Base-by-base conservation (phyloP, 1,284 basidiomycete species). In the Boletus holoroseus region DNA sequence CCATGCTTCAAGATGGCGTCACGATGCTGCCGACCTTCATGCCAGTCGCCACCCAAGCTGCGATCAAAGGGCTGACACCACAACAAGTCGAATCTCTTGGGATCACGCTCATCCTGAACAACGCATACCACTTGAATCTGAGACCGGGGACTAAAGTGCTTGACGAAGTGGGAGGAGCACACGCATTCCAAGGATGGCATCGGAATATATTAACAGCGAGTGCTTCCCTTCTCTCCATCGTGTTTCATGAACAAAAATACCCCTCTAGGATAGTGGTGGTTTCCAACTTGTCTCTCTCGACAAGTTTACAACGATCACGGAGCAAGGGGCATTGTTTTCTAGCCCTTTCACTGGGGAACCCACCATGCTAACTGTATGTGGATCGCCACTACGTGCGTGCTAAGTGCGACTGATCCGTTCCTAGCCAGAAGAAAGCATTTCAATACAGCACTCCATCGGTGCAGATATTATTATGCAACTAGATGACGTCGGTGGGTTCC, bases 381-480 rank as follows among this genome's bases (percentile, higher is more conserved):
- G 60, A 76, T 62, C n/a, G 26, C n/a, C 34, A 35, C 38, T 30
- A 2, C n/a, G 15, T 24, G 42, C 42, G 8, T 27, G 36, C 28
- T 9, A 15, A 28, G 36, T 48, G 11, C 47, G 41, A 43, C 49
- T 64, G 49, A 63, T 55, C 61, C 27, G 32, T 50, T 54, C 54
- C n/a, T 55, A 89, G 83, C 88, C 89, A 36, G 88, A 91, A 69
- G 84, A 90, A 71, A 88, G 85, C 57, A 90, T 91, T 34, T 78
- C 81, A n/a, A 84, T 87, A 59, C 88, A 91, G 63, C 90, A 93
- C 61, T 75, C 83, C 5, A 91, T 93, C 40, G 89, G 90, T 5
- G 87, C 85, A 15, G 90, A 93, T 66, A 93, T 93, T 51, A 91
- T 93, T 57, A 92, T 92, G 90, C 89, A 92, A 62, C 74, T 92